Conservation (phyloP, 768 basidiomycete species). For the Cystofilobasidium ferigula region DNA sequence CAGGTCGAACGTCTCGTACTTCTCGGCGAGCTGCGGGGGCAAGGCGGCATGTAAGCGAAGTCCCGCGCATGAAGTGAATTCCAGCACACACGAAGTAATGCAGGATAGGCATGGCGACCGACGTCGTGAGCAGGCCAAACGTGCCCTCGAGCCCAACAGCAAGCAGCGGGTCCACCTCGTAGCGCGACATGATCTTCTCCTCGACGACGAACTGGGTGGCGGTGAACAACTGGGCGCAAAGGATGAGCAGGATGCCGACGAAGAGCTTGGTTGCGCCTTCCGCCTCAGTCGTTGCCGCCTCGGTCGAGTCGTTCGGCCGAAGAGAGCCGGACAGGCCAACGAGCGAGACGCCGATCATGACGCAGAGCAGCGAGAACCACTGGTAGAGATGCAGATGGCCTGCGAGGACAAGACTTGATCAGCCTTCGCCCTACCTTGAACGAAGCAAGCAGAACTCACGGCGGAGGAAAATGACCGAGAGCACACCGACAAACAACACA, state of each 20-base stretch:
- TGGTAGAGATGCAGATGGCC: slow-evolving; percentile 21
- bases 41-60: background rate
- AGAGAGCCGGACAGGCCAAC: slow-evolving; percentile 77
- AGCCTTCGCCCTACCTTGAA: no score
- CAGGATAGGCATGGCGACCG: slow-evolving; percentile 68
- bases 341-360: slow-evolving; percentile 41
- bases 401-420: background rate
- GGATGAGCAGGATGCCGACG: slow-evolving; percentile 68
- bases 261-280: slow-evolving; percentile 31
- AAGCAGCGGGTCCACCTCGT: slow-evolving; percentile 67
- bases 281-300: slow-evolving; percentile 47
- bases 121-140: slow-evolving; percentile 71
- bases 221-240: slow-evolving; percentile 40
- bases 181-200: slow-evolving; percentile 86
- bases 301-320: slow-evolving; percentile 41
- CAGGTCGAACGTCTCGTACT: slow-evolving; percentile 62
- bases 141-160: slow-evolving; percentile 92
- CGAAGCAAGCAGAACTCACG: no score
- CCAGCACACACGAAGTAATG: slow-evolving; percentile 32
- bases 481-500: slow-evolving; percentile 81
- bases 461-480: slow-evolving; percentile 81
- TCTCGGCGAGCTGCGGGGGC: slow-evolving; percentile 41
- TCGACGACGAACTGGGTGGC: slow-evolving; percentile 70
- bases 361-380: slow-evolving; percentile 25
- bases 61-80: background rate